Evolutionary conservation across 1,139 yeast genomes (phyloP), one percentile per base, ranked within the genome.

Genomic region (Pichia kudriavzevii): DNA sequence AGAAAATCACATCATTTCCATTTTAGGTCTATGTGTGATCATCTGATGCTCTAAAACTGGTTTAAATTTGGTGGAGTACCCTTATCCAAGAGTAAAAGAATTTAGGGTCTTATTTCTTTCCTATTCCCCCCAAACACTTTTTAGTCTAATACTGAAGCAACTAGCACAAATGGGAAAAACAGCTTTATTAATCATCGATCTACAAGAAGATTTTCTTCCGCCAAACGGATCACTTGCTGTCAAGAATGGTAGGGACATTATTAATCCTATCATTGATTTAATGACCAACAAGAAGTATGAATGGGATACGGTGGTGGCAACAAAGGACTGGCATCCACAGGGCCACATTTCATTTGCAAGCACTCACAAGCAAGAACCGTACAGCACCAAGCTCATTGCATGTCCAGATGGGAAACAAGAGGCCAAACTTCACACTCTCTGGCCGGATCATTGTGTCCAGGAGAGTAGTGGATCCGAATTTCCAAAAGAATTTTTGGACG

Each of bases 371-470:
- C 66, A 64, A 7, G 56, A 63, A 3, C 83, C 91, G 1, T 85
- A 64, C 53, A 61, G 74, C 0, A 55, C 61, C 3, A 43, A 69
- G 30, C 60, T 56, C 34, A 76, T 82, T 49, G 40, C 53, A 1
- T 75, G 77, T 37, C 91, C 94, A 0, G 44, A 55, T 13, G 60
- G 60, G 7, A 40, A 48, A 1, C 61, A 60, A 30, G 42, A 43
- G 5, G 50, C 58, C 0, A 63, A 64, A 15, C 40, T 55, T 20
- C 78, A 79, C 42, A 63, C 66, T 1, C 66, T 85, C 3, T 88
- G 97, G 97, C 96, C 97, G 0, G 91, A 72, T 40, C 97, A 88
- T 55, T 88, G 96, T 54, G 72, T 88, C 4, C 91, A 84, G 49
- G 64, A 67, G 35, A 65, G 84, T 0, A 35, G 48, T 8, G 97